These are phyloP conservation scores for Epichloe elymi DNA, from an alignment of 2,329 filamentous ascomycete species.

Conservation along the genomic window DNA sequence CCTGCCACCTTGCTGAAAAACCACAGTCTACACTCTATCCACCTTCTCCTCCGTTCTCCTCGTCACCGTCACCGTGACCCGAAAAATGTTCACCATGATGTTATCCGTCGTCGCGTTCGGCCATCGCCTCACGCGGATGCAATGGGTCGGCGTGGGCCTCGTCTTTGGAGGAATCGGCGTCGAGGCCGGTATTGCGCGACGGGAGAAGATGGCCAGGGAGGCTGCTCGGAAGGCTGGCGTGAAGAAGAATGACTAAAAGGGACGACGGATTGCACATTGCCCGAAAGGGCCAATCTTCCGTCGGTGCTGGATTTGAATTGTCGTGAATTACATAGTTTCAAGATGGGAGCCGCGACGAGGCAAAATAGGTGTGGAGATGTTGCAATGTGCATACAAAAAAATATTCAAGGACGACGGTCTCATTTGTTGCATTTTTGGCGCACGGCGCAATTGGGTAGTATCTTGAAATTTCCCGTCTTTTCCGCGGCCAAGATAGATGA, in stretches of 20 bases:
- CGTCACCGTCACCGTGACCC: slow-evolving; percentile 90
- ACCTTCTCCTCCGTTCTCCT: slow-evolving; percentile 85
- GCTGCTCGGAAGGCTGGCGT: slow-evolving; percentile 35
- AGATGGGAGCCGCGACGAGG: too few relatives aligned
- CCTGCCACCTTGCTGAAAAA: not conserved
- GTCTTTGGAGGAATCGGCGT: slow-evolving; percentile 94
- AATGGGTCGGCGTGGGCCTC: slow-evolving; percentile 83
- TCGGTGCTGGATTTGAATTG: too few relatives aligned
- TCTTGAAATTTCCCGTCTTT: too few relatives aligned
- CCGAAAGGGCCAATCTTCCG: too few relatives aligned
- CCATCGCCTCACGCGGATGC: slow-evolving; percentile 72
- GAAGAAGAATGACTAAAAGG: slow-evolving; percentile 19
- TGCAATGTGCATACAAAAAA: too few relatives aligned
- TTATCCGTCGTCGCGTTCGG: slow-evolving; percentile 91
- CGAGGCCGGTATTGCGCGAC: slow-evolving; percentile 67
- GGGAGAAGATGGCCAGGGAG: slow-evolving; percentile 75
- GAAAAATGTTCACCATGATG: slow-evolving; percentile 99
- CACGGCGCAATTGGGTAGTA: too few relatives aligned
- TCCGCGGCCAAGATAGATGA: too few relatives aligned
- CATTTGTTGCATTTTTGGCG: too few relatives aligned
- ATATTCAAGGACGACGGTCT: too few relatives aligned
- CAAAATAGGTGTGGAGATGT: too few relatives aligned
- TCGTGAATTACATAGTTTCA: too few relatives aligned
- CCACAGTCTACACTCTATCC: slow-evolving; percentile 70
- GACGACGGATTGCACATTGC: too few relatives aligned